Evolutionary conservation across 1,284 basidiomycete genomes (phyloP).

Genomic region (Mycosarcoma maydis): DNA sequence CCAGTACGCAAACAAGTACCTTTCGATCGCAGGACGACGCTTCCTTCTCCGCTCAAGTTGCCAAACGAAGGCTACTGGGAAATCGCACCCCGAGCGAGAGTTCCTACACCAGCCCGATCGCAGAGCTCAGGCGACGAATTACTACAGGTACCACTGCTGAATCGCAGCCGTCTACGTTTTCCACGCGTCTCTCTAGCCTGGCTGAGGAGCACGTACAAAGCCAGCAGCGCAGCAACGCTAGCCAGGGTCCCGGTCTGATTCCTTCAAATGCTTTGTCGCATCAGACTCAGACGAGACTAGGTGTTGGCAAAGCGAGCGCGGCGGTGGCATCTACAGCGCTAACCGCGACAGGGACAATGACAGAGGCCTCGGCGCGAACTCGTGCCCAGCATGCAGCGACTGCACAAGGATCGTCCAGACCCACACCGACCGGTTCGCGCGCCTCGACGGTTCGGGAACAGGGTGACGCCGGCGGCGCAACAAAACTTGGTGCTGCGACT

Average conservation of each 20-base stretch:
- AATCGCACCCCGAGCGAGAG: slow-evolving; percentile 48
- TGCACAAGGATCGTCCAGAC: slow-evolving; percentile 24
- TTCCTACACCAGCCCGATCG: slow-evolving; percentile 39
- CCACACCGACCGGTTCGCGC: slow-evolving; percentile 43
- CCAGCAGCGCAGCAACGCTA: slow-evolving; percentile 3
- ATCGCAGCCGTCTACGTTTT: slow-evolving; percentile 29
- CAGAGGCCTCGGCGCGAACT: slow-evolving; percentile 40
- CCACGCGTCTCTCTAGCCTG: slow-evolving; percentile 31
- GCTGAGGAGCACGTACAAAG: slow-evolving; percentile 27
- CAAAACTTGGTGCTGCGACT: slow-evolving; percentile 11
- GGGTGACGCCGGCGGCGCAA: slow-evolving; percentile 12
- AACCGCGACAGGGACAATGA: slow-evolving; percentile 52
- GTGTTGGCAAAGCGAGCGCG: slow-evolving; percentile 47
- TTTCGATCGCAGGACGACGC: slow-evolving; percentile 50
- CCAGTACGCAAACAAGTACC: slow-evolving; percentile 38
- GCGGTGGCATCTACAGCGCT: slow-evolving; percentile 44
- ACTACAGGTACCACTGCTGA: slow-evolving; percentile 14
- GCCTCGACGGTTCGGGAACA: slow-evolving; percentile 30
- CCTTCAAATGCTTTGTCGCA: slow-evolving; percentile 22
- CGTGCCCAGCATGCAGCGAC: slow-evolving; percentile 25
- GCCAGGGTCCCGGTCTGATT: not conserved
- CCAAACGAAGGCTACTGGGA: slow-evolving; percentile 47
- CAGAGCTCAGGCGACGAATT: slow-evolving; percentile 48
- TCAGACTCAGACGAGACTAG: slow-evolving; percentile 41
- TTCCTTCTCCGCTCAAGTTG: slow-evolving; percentile 51